These are phyloP conservation scores for Nicotiana paniculata DNA, from an alignment of 257 asterid genomes.

Conservation along the genomic window DNA sequence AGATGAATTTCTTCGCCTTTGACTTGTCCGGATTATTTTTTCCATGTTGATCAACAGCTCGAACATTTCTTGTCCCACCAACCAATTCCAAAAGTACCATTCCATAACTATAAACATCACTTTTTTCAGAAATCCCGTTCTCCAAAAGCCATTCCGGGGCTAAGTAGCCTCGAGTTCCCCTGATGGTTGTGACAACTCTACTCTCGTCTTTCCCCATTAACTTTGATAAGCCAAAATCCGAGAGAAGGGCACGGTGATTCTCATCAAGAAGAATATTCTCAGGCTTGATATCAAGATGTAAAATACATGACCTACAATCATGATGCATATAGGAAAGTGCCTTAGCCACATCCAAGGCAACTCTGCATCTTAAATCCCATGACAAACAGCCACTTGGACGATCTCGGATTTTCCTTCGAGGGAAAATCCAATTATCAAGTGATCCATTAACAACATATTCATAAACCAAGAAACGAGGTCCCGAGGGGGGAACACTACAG, in stretches of 20 bases:
- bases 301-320: slow-evolving; percentile 64
- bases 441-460: slow-evolving; percentile 62
- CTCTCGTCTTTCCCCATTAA: slow-evolving; percentile 74
- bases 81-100: slow-evolving; percentile 67
- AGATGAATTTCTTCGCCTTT: slow-evolving; percentile 37
- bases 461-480: slow-evolving; percentile 54
- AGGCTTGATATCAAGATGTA: slow-evolving; percentile 75
- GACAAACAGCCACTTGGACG: slow-evolving; percentile 35
- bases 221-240: slow-evolving; percentile 72
- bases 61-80: slow-evolving; percentile 51
- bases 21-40: background rate
- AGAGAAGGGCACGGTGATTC: slow-evolving; percentile 37
- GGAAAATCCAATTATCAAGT: slow-evolving; percentile 60
- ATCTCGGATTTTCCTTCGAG: slow-evolving; percentile 9
- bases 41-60: slow-evolving; percentile 21
- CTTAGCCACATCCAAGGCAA: slow-evolving; percentile 57
- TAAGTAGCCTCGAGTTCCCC: slow-evolving; percentile 76
- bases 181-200: slow-evolving; percentile 42
- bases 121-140: slow-evolving; percentile 64
- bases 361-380: slow-evolving; percentile 53
- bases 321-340: slow-evolving; percentile 71
- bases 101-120: slow-evolving; percentile 68
- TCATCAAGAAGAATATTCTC: slow-evolving; percentile 63
- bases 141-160: slow-evolving; percentile 87
- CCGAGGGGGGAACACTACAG: slow-evolving; percentile 32